phyloP scores from a whole-genome alignment of 2,329 filamentous ascomycete genomes.

The Cladophialophora chaetospira region DNA sequence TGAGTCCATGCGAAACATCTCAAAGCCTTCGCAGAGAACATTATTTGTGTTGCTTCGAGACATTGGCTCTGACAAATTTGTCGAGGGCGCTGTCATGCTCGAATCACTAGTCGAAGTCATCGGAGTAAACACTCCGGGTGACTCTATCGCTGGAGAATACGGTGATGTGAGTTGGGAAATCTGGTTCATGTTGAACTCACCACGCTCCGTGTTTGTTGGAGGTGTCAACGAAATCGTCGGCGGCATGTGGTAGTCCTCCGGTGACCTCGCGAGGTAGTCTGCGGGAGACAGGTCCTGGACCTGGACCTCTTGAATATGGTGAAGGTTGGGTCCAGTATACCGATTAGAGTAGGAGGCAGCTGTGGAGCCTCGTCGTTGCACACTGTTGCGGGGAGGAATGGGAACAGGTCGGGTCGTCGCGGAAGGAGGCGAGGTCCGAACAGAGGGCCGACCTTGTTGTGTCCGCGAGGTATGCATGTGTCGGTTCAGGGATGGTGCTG shows the following conservation, averaged over 20 bases:
- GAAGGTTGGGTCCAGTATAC: slow-evolving; percentile 39
- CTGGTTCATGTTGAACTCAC: slow-evolving; percentile 34
- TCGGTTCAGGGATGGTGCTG: slow-evolving; percentile 31
- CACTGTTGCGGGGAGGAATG: slow-evolving; percentile 29
- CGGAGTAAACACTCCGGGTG: slow-evolving; percentile 30
- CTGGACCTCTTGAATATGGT: slow-evolving; percentile 42
- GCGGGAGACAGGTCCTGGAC: slow-evolving; percentile 47
- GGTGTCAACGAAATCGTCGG: slow-evolving; percentile 34
- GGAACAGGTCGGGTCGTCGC: slow-evolving; percentile 35
- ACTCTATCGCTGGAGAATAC: slow-evolving; percentile 34
- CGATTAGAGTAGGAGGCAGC: slow-evolving; percentile 42
- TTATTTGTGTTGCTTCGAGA: slow-evolving; percentile 49
- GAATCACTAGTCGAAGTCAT: slow-evolving; percentile 34
- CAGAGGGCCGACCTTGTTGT: slow-evolving; percentile 35
- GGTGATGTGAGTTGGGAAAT: slow-evolving; percentile 30
- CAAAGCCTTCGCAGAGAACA: slow-evolving; percentile 46
- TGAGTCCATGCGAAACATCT: slow-evolving; percentile 49
- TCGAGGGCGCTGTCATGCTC: slow-evolving; percentile 34
- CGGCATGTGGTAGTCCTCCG: slow-evolving; percentile 36
- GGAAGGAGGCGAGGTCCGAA: slow-evolving; percentile 33
- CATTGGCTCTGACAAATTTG: slow-evolving; percentile 44
- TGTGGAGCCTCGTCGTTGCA: slow-evolving; percentile 29
- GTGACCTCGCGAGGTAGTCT: slow-evolving; percentile 43
- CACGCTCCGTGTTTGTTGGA: slow-evolving; percentile 34
- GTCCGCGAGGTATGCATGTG: slow-evolving; percentile 18